Evolutionary conservation across 1,284 basidiomycete species (phyloP).

Genomic region (Termitomyces sp.): DNA sequence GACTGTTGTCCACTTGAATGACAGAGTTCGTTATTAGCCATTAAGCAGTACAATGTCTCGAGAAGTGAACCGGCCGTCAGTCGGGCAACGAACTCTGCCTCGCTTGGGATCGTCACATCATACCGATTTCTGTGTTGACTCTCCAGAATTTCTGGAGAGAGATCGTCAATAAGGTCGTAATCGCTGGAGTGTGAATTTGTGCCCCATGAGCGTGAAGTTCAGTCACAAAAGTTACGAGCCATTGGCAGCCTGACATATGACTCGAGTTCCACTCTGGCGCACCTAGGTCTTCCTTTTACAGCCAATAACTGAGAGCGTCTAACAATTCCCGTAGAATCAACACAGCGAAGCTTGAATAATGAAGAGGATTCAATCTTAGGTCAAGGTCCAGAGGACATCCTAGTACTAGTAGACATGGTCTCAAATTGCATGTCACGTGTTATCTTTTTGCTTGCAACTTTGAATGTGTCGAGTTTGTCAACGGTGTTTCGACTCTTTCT

Average conservation of each 20-base stretch:
- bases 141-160: constrained; percentile 8
- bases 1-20: constrained; percentile 8
- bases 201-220: constrained; percentile 19
- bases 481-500: constrained; percentile 7
- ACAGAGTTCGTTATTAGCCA: constrained; percentile 11
- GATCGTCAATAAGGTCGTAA: constrained; percentile 16
- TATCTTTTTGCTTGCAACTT: constrained; percentile 6
- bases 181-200: constrained; percentile 19
- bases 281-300: neutral
- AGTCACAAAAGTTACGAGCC: neutral
- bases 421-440: constrained; percentile 15
- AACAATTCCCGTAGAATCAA: neutral
- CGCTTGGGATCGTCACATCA: constrained; percentile 18
- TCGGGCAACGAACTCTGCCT: constrained; percentile 14
- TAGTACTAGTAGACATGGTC: too few species aligned
- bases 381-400: neutral
- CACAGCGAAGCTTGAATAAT: neutral
- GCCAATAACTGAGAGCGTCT: too few species aligned
- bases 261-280: neutral
- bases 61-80: constrained; percentile 18
- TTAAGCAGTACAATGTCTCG: constrained; percentile 21
- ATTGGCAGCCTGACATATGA: neutral
- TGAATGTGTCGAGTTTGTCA: constrained; percentile 4
- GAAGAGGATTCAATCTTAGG: too few species aligned
- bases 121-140: constrained; percentile 22